Evolutionary conservation across 495 filamentous ascomycete genomes (phyloP), one percentile per base, ranked within the genome.

Genomic region (Amniculicola lignicola): DNA sequence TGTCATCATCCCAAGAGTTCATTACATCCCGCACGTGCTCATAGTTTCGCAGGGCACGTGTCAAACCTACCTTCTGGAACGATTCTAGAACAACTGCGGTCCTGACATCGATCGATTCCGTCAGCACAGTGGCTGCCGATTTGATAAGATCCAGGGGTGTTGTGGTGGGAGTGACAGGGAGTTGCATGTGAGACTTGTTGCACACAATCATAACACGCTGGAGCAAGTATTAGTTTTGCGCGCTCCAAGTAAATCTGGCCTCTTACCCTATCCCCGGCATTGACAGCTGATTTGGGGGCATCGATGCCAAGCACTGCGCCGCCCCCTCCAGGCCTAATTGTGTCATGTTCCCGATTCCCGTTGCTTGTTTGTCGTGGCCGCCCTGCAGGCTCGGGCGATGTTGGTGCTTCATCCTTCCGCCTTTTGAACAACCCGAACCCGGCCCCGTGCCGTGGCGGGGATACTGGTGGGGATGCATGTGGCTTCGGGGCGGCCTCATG

Each of bases 1-100:
- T 73, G 66, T 95, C 90, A 14, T 76, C 71, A 28, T 92, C 83
- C 93, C 93, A 98, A 2, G 90, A 93, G 67, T 92, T 94, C 78
- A 96, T 77, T 22, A 95, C 80, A 69, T 96, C 89, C 29, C 90
- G 81, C 22, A 97, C 77, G 55, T 80, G 82, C 72, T 98, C 93
- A 67, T 96, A 96, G 6, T 80, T 83, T 11, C 93, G 87, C 21
- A 98, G 68, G 3, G 87, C 83, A 39, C 93, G 82, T 65, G 94
- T 87, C 2, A 98, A 75, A n/a, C 89, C 90, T 0, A 92, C 71
- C 31, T 81, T 76, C 16, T 72, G 69, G 65, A 88, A 96, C 0
- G 78, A 81, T 68, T 98, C 93, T 28, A 91, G 68, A 1, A 96
- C 60, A 14, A 93, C 63, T 33, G 82, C 83, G 7, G 73, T 77